phyloP scores from a whole-genome alignment of 192 early-diverging fungal species.

The Pilobolus umbonatus region DNA sequence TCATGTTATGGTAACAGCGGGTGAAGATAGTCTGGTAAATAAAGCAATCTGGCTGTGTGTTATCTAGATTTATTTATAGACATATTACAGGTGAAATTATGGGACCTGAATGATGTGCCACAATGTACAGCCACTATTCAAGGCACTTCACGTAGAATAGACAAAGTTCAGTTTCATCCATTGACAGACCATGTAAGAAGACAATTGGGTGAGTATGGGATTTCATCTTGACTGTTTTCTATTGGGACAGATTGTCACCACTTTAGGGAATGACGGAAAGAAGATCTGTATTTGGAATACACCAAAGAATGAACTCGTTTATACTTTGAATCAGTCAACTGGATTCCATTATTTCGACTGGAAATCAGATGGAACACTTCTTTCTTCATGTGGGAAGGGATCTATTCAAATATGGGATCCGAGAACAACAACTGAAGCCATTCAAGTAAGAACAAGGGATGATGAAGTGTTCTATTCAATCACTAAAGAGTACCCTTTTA shows the following conservation, averaged over 20 bases:
- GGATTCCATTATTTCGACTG: conserved; percentile 51
- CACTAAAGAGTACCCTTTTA: neutral
- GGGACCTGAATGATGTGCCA: conserved; percentile 24
- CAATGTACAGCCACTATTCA: conserved; percentile 26
- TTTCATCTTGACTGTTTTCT: neutral
- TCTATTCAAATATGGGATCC: conserved; percentile 62
- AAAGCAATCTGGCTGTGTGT: neutral
- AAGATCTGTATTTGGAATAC: conserved; percentile 50
- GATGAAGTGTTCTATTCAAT: neutral
- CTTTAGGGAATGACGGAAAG: conserved; percentile 36
- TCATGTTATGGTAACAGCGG: conserved; percentile 36
- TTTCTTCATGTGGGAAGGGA: conserved; percentile 54
- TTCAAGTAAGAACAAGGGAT: neutral
- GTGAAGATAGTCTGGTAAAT: conserved; percentile 41
- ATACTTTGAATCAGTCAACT: conserved; percentile 20
- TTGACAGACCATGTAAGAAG: conserved; percentile 37
- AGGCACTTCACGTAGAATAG: conserved; percentile 33
- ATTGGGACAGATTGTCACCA: conserved; percentile 37
- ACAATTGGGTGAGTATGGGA: neutral
- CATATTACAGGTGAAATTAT: conserved; percentile 49
- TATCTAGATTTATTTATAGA: no score
- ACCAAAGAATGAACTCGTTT: conserved; percentile 13
- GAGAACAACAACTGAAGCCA: conserved; percentile 26
- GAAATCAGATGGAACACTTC: conserved; percentile 51
- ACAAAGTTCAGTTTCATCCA: conserved; percentile 45